A percentile compares a stretch with the other conserved stretches of the same genome.
These are phyloP conservation scores for Cynara cardunculus DNA, from an alignment of 129 eudicot genomes.

Conservation along the genomic window DNA sequence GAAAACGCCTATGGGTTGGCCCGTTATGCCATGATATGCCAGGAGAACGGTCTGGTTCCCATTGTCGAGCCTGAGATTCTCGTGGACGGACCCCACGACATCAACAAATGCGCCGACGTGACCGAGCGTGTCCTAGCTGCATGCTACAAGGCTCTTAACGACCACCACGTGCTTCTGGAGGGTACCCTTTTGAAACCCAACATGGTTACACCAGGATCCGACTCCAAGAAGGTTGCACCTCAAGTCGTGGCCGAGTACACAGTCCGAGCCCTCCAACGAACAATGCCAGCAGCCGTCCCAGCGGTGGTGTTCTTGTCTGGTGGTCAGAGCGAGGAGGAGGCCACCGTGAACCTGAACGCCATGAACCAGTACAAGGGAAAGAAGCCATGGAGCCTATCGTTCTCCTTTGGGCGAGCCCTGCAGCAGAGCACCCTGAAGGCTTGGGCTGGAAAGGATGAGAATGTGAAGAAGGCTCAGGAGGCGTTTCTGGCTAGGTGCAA, in stretches of 20 bases:
- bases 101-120: conserved; percentile 51
- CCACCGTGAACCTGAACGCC: conserved; percentile 51
- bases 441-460: conserved; percentile 55
- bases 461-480: conserved; percentile 43
- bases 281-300: conserved; percentile 60
- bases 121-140: conserved; percentile 59
- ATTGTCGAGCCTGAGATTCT: conserved; percentile 65
- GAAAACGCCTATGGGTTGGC: conserved; percentile 63
- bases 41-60: conserved; percentile 60
- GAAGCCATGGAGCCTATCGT: conserved; percentile 60
- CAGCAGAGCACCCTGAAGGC: conserved; percentile 60
- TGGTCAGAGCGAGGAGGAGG: conserved; percentile 64
- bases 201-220: conserved; percentile 71
- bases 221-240: conserved; percentile 47
- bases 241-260: conserved; percentile 67
- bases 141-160: conserved; percentile 65
- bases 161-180: conserved; percentile 62
- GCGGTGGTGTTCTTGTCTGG: conserved; percentile 61
- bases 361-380: conserved; percentile 53
- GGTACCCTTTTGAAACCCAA: conserved; percentile 65
- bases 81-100: conserved; percentile 58
- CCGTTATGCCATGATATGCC: conserved; percentile 64
- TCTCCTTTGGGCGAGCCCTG: conserved; percentile 56
- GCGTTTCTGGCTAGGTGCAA: conserved; percentile 40
- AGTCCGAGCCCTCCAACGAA: conserved; percentile 50